These are phyloP conservation scores for Chrysosporium queenslandicum DNA, from an alignment of 2,329 filamentous ascomycete species.

Conservation along the genomic window DNA sequence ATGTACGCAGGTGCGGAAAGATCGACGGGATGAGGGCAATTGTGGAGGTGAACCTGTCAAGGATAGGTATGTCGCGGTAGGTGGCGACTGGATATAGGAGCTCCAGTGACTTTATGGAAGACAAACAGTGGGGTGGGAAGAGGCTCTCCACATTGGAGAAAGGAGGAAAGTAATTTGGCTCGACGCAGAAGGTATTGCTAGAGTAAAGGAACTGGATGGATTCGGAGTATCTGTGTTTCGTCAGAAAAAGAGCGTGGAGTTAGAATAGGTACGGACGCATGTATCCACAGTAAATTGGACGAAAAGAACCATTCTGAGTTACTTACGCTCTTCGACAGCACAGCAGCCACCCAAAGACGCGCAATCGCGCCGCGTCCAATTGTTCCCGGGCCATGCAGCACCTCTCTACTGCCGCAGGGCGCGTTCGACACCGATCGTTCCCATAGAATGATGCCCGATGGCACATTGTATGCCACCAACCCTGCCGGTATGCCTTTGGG, in stretches of 20 bases:
- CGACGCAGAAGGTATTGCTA: conserved; percentile 5
- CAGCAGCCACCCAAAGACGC: conserved; percentile 8
- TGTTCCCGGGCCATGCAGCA: background rate
- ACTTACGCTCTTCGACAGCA: conserved; percentile 9
- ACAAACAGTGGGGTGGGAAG: conserved; percentile 4
- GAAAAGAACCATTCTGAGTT: background rate
- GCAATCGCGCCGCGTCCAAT: background rate
- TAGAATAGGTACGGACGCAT: too few relatives aligned
- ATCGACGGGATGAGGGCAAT: conserved; percentile 5
- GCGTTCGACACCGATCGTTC: conserved; percentile 7
- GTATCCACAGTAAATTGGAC: too few relatives aligned
- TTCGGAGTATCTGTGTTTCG: background rate
- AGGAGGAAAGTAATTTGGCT: conserved; percentile 9
- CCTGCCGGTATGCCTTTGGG: conserved; percentile 3
- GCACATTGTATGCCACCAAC: conserved; percentile 9
- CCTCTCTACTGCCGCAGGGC: conserved; percentile 1
- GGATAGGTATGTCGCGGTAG: conserved; percentile 6
- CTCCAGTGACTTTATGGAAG: conserved; percentile 5
- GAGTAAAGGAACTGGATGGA: conserved; percentile 10
- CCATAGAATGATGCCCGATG: conserved; percentile 1
- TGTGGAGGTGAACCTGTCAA: conserved; percentile 8
- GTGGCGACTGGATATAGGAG: conserved; percentile 10
- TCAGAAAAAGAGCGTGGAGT: background rate
- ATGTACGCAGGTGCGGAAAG: conserved; percentile 2
- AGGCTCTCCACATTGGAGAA: conserved; percentile 2